Percentiles rank a stretch among this genome's conserved stretches.
Evolutionary conservation across 2,329 filamentous ascomycete species (phyloP).

Genomic region (Aspergillus quadricinctus): DNA sequence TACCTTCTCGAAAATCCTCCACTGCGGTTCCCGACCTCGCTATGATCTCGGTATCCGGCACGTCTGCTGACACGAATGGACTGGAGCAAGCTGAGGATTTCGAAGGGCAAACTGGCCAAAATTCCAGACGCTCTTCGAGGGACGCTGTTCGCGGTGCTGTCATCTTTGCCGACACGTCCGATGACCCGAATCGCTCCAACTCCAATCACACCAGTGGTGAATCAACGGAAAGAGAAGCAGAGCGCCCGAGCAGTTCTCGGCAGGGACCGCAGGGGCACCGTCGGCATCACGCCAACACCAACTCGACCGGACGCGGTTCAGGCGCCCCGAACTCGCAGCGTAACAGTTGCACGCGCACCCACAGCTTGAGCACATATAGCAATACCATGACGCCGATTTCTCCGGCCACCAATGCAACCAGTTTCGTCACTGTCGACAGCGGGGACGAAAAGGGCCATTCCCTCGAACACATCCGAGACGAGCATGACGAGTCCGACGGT

Average conservation of each 20-base stretch:
- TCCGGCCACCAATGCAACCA: slow-evolving; percentile 43
- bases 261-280: slow-evolving; percentile 19
- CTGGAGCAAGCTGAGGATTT: slow-evolving; percentile 6
- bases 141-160: slow-evolving; percentile 28
- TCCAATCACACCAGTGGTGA: slow-evolving; percentile 7
- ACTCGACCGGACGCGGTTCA: slow-evolving; percentile 32
- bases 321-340: slow-evolving; percentile 31
- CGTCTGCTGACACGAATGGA: slow-evolving; percentile 9
- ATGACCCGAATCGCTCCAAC: slow-evolving; percentile 8
- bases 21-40: slow-evolving; percentile 26
- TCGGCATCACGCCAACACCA: slow-evolving; percentile 29
- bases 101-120: slow-evolving; percentile 6
- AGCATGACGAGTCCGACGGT: slow-evolving; percentile 26
- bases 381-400: slow-evolving; percentile 41
- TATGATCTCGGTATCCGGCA: slow-evolving; percentile 20
- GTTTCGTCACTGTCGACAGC: slow-evolving; percentile 40
- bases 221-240: slow-evolving; percentile 15
- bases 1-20: slow-evolving; percentile 29
- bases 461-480: slow-evolving; percentile 26
- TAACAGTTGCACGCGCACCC: slow-evolving; percentile 37
- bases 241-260: slow-evolving; percentile 27
- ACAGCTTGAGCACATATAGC: slow-evolving; percentile 40
- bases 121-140: slow-evolving; percentile 13
- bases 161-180: slow-evolving; percentile 22
- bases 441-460: slow-evolving; percentile 34